Conservation (phyloP, 2,329 filamentous ascomycete genomes). For the Rhinocladiella similis region DNA sequence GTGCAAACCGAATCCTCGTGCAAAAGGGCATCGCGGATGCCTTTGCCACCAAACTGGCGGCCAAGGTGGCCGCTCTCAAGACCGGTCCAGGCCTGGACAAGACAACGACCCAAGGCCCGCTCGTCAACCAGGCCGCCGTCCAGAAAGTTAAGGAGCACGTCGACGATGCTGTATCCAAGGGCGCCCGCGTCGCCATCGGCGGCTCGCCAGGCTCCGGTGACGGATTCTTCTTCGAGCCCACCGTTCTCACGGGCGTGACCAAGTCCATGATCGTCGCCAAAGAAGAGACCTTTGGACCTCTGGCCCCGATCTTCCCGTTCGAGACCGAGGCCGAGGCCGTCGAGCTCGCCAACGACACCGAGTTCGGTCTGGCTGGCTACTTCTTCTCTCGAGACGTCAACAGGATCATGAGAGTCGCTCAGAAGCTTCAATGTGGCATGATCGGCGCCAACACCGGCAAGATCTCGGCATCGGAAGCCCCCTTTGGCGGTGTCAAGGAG, state of each 20-base stretch:
- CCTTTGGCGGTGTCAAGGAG: constrained; percentile 33
- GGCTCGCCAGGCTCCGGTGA: constrained; percentile 51
- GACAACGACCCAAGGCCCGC: constrained; percentile 72
- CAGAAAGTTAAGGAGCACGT: constrained; percentile 17
- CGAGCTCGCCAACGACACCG: constrained; percentile 33
- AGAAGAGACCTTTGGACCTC: constrained; percentile 36
- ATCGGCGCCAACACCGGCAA: constrained; percentile 60
- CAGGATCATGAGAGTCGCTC: constrained; percentile 53
- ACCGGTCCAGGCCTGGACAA: constrained; percentile 72
- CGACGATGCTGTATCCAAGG: constrained; percentile 26
- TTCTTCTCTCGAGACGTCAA: constrained; percentile 54
- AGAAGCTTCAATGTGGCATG: constrained; percentile 80
- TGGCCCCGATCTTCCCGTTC: constrained; percentile 62
- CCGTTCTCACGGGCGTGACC: constrained; percentile 21
- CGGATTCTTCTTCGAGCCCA: constrained; percentile 37
- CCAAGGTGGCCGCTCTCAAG: constrained; percentile 70
- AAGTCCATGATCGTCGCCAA: constrained; percentile 22
- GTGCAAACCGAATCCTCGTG: constrained; percentile 73
- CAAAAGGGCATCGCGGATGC: constrained; percentile 74
- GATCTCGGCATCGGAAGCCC: constrained; percentile 52
- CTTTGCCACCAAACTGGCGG: constrained; percentile 67
- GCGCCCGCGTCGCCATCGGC: constrained; percentile 27
- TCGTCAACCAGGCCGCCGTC: constrained; percentile 41
- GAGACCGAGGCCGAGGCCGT: constrained; percentile 34
- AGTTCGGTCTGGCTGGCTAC: constrained; percentile 36